Conservation (phyloP, 2,329 filamentous ascomycete genomes). For the Rutstroemia sp. region DNA sequence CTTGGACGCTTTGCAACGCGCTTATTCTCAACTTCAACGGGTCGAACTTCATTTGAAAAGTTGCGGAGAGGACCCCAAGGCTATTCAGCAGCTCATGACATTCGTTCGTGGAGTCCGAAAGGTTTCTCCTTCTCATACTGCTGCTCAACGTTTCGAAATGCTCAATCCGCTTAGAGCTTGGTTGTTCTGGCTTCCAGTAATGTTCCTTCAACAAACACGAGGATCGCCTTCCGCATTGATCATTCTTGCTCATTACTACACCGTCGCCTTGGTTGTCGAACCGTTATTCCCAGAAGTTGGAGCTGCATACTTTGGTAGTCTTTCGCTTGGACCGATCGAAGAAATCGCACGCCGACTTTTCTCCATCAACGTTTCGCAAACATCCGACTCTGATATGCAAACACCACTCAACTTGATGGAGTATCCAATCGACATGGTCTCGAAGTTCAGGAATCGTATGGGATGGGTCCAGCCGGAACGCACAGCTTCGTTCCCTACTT, state of each 20-base stretch:
- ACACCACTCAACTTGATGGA: conserved; percentile 63
- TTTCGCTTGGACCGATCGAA: conserved; percentile 75
- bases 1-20: conserved; percentile 58
- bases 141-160: conserved; percentile 82
- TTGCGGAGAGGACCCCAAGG: conserved; percentile 60
- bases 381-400: conserved; percentile 49
- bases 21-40: conserved; percentile 58
- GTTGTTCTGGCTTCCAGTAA: conserved; percentile 92
- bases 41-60: conserved; percentile 63
- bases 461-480: conserved; percentile 56
- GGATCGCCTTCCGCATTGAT: conserved; percentile 72
- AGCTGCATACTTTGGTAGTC: conserved; percentile 76
- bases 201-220: conserved; percentile 69
- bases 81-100: conserved; percentile 60
- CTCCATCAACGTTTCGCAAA: conserved; percentile 55
- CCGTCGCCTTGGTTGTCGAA: conserved; percentile 78
- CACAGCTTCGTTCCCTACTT: conserved; percentile 54
- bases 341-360: conserved; percentile 74
- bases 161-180: conserved; percentile 83
- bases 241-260: conserved; percentile 79
- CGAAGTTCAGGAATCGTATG: conserved; percentile 62
- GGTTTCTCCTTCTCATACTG: conserved; percentile 60
- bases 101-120: conserved; percentile 68
- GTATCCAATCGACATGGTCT: conserved; percentile 61
- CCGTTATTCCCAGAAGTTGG: conserved; percentile 88